Evolutionary conservation across 352 stramenopile species (phyloP), one percentile per base, ranked within the genome.

Genomic region (Thraustotheca clavata): DNA sequence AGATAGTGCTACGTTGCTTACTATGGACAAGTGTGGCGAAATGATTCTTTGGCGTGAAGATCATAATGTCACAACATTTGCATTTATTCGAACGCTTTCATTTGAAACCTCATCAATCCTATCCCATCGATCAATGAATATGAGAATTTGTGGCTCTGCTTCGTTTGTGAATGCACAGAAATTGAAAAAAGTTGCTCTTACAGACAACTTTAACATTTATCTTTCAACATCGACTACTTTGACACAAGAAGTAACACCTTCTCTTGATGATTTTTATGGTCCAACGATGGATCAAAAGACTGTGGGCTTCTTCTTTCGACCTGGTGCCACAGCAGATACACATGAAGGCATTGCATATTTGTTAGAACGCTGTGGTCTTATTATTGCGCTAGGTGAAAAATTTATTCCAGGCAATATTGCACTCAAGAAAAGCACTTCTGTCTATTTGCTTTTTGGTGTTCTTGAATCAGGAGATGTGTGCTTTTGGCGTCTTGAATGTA

Each of bases 11-110:
- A 93, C 91, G 76, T 66, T 94, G n/a, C 84, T 88, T 48, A 79
- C 78, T 38, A 72, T 94, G 31, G 81, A 94, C 48, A 69, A 72
- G 24, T 59, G 65, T 29, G 83, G 83, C 5, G 79, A 70, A 29
- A 60, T 94, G 40, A 87, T 77, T 24, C 87, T 93, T 24, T 94
- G 86, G 86, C 74, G 79, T 11, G 81, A 91, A 59, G 87, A 78
- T 33, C 57, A 75, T 5, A 72, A 71, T 24, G 69, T 73, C 3
- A 48, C 69, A 5, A 62, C 77, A 11, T 93, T 94, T 67, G 73
- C n/a, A 0, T 65, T 65, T 22, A 7, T 65, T 5, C 57, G 38
- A 18, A 47, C 20, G 29, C 18, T 61, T 55, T 18, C 18, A 5
- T 49, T 47, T 16, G 52, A 61, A 14, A 46, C 29, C 5, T 29